A percentile compares a stretch with the other conserved stretches of the same genome.
Conservation (phyloP, 192 early-diverging fungal species). For the Backusella sp. region DNA sequence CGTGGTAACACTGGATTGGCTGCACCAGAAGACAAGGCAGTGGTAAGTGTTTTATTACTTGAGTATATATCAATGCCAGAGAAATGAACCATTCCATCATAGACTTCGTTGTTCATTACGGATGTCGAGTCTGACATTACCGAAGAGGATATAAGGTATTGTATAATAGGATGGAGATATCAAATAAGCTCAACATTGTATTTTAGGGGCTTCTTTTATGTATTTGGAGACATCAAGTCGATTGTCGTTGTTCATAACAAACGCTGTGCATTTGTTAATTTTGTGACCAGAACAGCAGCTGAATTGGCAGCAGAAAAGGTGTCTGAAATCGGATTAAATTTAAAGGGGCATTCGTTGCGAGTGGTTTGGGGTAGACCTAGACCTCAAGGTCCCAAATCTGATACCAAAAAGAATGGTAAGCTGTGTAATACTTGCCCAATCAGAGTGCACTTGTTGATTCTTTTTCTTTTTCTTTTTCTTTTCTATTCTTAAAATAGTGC, state of each 20-base stretch:
- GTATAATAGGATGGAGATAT: no score
- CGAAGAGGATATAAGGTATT: conserved; percentile 71
- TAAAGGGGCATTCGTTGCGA: conserved; percentile 69
- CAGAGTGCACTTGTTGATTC: background rate
- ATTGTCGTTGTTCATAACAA: conserved; percentile 77
- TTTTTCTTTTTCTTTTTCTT: background rate
- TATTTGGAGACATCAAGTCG: conserved; percentile 89
- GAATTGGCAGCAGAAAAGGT: conserved; percentile 77
- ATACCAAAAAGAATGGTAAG: background rate
- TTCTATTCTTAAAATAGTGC: background rate
- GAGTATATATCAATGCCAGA: no score
- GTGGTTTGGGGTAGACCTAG: conserved; percentile 85
- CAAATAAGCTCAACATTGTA: no score
- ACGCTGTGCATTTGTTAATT: conserved; percentile 92
- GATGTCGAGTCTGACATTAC: conserved; percentile 73
- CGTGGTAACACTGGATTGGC: conserved; percentile 53
- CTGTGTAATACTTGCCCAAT: background rate
- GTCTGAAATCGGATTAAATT: conserved; percentile 62
- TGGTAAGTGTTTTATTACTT: no score
- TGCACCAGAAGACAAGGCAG: conserved; percentile 76
- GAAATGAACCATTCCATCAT: background rate
- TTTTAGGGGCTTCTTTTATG: conserved; percentile 63
- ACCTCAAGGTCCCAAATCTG: conserved; percentile 64
- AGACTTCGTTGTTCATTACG: conserved; percentile 84
- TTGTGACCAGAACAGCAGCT: conserved; percentile 71